Evolutionary conservation across 495 filamentous ascomycete genomes (phyloP), one percentile per base, ranked within the genome.

Genomic region (Polyplosphaeria fusca): DNA sequence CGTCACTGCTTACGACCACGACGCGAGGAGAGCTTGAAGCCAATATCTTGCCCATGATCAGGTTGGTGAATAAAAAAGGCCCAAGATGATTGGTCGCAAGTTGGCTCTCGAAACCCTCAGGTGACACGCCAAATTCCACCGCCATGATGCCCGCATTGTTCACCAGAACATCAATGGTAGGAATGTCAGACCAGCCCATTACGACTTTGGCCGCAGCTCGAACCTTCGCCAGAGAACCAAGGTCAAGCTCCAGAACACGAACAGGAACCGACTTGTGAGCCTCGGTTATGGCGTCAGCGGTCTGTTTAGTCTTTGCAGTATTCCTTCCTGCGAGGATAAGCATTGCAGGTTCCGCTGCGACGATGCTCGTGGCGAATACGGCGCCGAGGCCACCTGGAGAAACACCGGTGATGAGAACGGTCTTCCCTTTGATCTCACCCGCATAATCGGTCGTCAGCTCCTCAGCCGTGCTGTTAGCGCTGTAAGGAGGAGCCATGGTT

Each of bases 211-310:
- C 77, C 1, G 71, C 70, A 2, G 63, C 62, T 2, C 75, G 73
- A 4, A 82, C 72, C 14, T 74, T 64, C 45, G 69, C 65, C 56
- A 76, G 74, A 50, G 49, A 65, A 5, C 73, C 74, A 26, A 79
- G 76, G 49, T 78, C 69, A n/a, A 79, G 52, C 19, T 63, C 58
- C 23, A 79, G 65, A 32, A 67, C 20, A 14, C 70, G 73, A 41
- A 70, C 73, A 43, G 73, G 65, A 7, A 77, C 68, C 20, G 52
- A 18, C 2, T 73, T 76, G 24, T 48, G 73, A 14, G 73, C 24
- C 0, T 55, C 42, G 52, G 73, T 70, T 16, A 77, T 63, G 0
- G 50, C 58, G 11, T 69, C 52, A 52, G 74, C 71, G 47, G 61
- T 62, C 37, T 72, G 68, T 39, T 74, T 50, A 18, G 75, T 54